Evolutionary conservation across 768 basidiomycete species (phyloP).

Genomic region (Naganishia vaughanmartiniae): DNA sequence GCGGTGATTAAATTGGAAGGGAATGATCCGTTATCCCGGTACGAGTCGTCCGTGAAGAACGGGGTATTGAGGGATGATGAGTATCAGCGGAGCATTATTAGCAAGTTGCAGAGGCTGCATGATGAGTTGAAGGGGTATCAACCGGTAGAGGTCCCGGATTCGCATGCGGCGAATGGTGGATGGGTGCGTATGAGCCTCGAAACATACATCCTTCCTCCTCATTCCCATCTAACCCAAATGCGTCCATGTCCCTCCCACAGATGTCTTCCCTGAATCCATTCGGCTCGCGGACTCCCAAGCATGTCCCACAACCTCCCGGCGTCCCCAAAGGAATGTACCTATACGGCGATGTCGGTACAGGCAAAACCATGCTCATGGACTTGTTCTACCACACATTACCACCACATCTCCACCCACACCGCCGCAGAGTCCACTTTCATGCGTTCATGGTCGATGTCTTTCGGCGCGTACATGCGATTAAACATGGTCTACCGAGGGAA

Average conservation of each 20-base stretch:
- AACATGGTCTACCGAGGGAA: slow-evolving; percentile 53
- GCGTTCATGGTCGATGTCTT: slow-evolving; percentile 99
- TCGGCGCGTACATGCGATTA: slow-evolving; percentile 81
- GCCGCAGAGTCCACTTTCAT: slow-evolving; percentile 83
- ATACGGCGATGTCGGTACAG: slow-evolving; percentile 93
- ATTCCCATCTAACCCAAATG: slow-evolving; percentile 15
- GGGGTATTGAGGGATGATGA: slow-evolving; percentile 69
- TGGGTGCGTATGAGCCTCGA: slow-evolving; percentile 32
- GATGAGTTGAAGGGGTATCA: slow-evolving; percentile 67
- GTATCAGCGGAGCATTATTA: slow-evolving; percentile 79
- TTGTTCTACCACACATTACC: slow-evolving; percentile 80
- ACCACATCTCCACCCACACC: slow-evolving; percentile 36
- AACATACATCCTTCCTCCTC: slow-evolving; percentile 5
- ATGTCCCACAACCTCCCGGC: slow-evolving; percentile 55
- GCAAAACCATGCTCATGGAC: slow-evolving; percentile 97
- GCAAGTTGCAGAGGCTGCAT: slow-evolving; percentile 76
- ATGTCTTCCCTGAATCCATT: slow-evolving; percentile 20
- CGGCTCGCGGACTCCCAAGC: slow-evolving; percentile 12
- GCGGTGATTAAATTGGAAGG: neutral
- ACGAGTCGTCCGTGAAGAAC: slow-evolving; percentile 57
- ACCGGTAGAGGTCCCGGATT: slow-evolving; percentile 63
- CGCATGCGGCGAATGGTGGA: slow-evolving; percentile 39
- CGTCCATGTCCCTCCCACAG: slow-evolving; percentile 37
- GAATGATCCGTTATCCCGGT: slow-evolving; percentile 39
- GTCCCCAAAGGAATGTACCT: slow-evolving; percentile 88